These are phyloP conservation scores for Penicillium hordei DNA, from an alignment of 2,329 filamentous ascomycete species.

Conservation along the genomic window DNA sequence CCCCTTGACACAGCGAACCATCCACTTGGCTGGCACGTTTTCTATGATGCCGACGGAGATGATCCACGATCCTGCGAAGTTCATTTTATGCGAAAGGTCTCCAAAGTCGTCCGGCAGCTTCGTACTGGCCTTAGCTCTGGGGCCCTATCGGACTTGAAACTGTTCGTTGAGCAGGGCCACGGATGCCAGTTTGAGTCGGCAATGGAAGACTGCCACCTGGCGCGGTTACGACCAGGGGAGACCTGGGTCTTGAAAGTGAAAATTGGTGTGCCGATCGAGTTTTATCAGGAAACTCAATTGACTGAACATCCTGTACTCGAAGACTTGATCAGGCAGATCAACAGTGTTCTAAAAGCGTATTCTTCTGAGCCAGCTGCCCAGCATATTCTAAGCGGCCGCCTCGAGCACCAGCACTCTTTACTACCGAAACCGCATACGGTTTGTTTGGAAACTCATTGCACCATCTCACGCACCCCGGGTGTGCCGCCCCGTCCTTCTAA, in stretches of 20 bases:
- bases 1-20: slow-evolving; percentile 15
- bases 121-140: slow-evolving; percentile 32
- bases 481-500: not conserved
- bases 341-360: slow-evolving; percentile 28
- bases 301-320: slow-evolving; percentile 18
- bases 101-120: slow-evolving; percentile 27
- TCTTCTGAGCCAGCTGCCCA: slow-evolving; percentile 16
- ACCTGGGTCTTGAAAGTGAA: slow-evolving; percentile 32
- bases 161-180: slow-evolving; percentile 24
- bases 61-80: slow-evolving; percentile 12
- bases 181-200: slow-evolving; percentile 26
- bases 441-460: slow-evolving; percentile 25
- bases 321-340: slow-evolving; percentile 31
- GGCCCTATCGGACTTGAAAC: slow-evolving; percentile 23
- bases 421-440: slow-evolving; percentile 26
- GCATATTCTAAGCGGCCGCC: slow-evolving; percentile 27
- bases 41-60: slow-evolving; percentile 19
- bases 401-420: slow-evolving; percentile 36
- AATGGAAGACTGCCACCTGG: slow-evolving; percentile 19
- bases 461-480: slow-evolving; percentile 14
- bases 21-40: slow-evolving; percentile 33
- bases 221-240: slow-evolving; percentile 32
- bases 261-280: slow-evolving; percentile 21
- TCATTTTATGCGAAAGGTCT: slow-evolving; percentile 25
- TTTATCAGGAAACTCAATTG: slow-evolving; percentile 2